Evolutionary conservation across 495 filamentous ascomycete species (phyloP), one percentile per base, ranked within the genome.

Genomic region (Oleoguttula mirabilis): DNA sequence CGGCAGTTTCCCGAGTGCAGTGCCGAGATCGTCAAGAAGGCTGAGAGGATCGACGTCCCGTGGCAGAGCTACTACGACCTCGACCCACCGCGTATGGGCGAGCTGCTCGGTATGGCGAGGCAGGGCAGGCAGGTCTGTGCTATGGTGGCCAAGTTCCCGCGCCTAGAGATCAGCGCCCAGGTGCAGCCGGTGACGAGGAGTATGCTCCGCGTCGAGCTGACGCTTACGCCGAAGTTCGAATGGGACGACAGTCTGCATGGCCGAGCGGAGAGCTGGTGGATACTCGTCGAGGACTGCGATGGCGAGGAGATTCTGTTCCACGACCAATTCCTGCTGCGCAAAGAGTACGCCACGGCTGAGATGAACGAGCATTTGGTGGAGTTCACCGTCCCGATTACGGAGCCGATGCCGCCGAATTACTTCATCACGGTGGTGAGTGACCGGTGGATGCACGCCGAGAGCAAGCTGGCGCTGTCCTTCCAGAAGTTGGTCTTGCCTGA

Each of bases 391-490:
- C 80, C 90, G 1, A 90, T 99, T 51, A 82, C 85, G 2, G 90
- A 99, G 54, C 90, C 90, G 1, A 94, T 95, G 84, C 92, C 90
- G 4, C 90, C 90, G 0, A 92, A 96, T 55, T 96, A 96, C 64
- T 99, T 99, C 65, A 85, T 99, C 55, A 85, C 84, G 1, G 70
- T 95, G 41, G 68, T 93, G 12, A 95, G 88, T 2, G 90, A 99
- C 52, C 72, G 92, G 42, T 99, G 90, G 90, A 90, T 96, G 84
- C 85, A 94, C 54, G 85, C 88, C 10, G 88, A 96, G 64, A 92
- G 87, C 5, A 92, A 88, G 55, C 66, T 99, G 32, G 79, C 88
- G 0, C 79, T 99, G 0, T 88, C 88, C 0, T 96, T 99, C 67
- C 81, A 88, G 56, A 94, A 94, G 57, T 66, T 99, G 12, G 77